Evolutionary conservation across 306 rosid species (phyloP), one percentile per base, ranked within the genome.

Genomic region (Trifolium subterraneum): DNA sequence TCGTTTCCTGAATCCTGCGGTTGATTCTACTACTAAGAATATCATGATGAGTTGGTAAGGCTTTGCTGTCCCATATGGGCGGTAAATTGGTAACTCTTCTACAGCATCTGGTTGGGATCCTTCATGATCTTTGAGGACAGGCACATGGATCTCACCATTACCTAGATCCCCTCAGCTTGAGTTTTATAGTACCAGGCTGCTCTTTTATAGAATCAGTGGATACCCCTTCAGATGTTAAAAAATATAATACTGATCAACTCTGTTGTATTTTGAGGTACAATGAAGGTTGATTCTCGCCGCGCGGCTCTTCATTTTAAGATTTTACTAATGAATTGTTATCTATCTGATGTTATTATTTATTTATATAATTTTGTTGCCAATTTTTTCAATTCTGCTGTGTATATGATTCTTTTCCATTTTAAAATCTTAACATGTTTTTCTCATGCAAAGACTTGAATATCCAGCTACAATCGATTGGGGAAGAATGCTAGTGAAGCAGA

Each of bases 381-480:
- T 4, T 10, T 38, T 18, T 58, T 80, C 63, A 51, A 10, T 51
- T 27, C 50, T 68, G 27, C 29, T 45, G 58, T 27, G 66, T 19
- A 44, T 59, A 39, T 70, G 64, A 42, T 59, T 29, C 52, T 71
- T 20, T 41, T 73, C 52, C 42, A n/a, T 73, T 62, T 55, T 33
- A 48, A 31, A 76, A 16, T 51, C 70, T 35, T 73, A 29, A 42
- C 64, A 77, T 76, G 72, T 81, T 81, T 48, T 54, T 41, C 89
- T 85, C 65, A 86, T 81, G 67, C 41, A 75, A 86, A 84, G 78
- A 81, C 51, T 77, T 85, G 56, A 71, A 81, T 69, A 44, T 87
- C 58, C 85, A 91, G 98, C 87, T 91, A 88, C 82, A 86, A 88
- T 50, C 86, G 79, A 42, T 82, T 94, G 91, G 97, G 96, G 76